Percentiles rank a stretch among this genome's conserved stretches.
These are phyloP conservation scores for Fusarium goolgardi DNA, from an alignment of 2,329 filamentous ascomycete species.

Conservation along the genomic window DNA sequence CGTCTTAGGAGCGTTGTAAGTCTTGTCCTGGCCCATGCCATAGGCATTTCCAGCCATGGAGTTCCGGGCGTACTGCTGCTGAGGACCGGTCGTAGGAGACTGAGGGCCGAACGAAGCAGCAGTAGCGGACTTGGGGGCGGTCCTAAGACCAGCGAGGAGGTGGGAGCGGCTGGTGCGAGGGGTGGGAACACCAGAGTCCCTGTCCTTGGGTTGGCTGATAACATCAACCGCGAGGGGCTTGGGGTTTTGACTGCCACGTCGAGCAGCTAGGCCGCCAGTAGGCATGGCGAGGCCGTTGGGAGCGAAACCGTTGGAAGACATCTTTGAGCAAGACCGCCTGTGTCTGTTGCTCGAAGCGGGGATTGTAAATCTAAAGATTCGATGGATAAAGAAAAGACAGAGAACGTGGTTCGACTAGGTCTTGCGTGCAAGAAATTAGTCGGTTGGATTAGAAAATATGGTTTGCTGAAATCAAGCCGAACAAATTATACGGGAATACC, in stretches of 20 bases:
- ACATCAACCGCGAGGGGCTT: slow-evolving; percentile 87
- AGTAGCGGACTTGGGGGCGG: slow-evolving; percentile 87
- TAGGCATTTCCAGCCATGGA: slow-evolving; percentile 60
- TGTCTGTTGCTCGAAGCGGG: slow-evolving; percentile 75
- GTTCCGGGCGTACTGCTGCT: slow-evolving; percentile 59
- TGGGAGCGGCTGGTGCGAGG: slow-evolving; percentile 96
- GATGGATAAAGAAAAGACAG: slow-evolving; percentile 32
- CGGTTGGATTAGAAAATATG: slow-evolving; percentile 42
- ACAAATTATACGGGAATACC: slow-evolving; percentile 47
- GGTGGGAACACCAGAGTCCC: slow-evolving; percentile 75
- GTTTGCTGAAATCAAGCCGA: slow-evolving; percentile 33
- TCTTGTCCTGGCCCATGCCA: slow-evolving; percentile 56
- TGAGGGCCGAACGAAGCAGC: slow-evolving; percentile 78
- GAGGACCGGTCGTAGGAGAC: slow-evolving; percentile 62
- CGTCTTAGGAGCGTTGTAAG: slow-evolving; percentile 67
- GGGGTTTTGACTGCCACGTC: slow-evolving; percentile 85
- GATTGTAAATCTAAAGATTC: slow-evolving; percentile 31
- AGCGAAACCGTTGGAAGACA: slow-evolving; percentile 88
- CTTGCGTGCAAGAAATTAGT: slow-evolving; percentile 32
- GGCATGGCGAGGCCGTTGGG: slow-evolving; percentile 80
- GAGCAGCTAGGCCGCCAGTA: slow-evolving; percentile 82
- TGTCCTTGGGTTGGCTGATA: slow-evolving; percentile 75
- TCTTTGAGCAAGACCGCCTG: slow-evolving; percentile 99
- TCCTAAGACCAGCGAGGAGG: slow-evolving; percentile 90
- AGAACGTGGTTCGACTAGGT: slow-evolving; percentile 38